These are phyloP conservation scores for Coffea canephora DNA, from an alignment of 257 asterid species.

Conservation along the genomic window DNA sequence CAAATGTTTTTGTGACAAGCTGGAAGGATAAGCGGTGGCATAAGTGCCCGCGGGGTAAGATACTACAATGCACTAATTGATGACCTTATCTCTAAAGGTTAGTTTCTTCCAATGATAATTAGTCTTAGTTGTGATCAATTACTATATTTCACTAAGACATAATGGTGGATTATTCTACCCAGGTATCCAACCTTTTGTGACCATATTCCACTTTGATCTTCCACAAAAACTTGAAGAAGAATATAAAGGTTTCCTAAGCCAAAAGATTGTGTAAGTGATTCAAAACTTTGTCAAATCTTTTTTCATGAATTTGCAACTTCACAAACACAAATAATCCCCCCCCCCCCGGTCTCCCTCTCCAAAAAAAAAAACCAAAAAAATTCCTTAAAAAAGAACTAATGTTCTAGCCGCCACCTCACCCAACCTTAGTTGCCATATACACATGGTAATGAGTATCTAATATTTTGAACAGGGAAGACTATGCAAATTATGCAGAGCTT, in stretches of 20 bases:
- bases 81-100: not conserved
- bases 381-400: no score
- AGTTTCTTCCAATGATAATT: not conserved
- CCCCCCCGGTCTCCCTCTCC: no score
- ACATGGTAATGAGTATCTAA: no score
- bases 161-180: not conserved
- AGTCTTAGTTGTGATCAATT: no score
- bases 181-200: not conserved
- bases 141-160: not conserved
- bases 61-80: not conserved
- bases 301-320: not conserved
- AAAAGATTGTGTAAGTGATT: not conserved
- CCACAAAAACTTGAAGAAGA: conserved; percentile 3
- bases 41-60: not conserved
- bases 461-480: not conserved
- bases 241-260: not conserved
- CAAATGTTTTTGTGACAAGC: not conserved
- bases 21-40: not conserved
- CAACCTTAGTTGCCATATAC: no score
- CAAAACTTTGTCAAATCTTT: not conserved
- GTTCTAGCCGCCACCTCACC: no score
- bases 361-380: no score
- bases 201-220: not conserved
- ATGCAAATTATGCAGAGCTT: not conserved
- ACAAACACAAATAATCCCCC: not conserved